Evolutionary conservation across 169 alveolate genomes (phyloP), one percentile per base, ranked within the genome.

Genomic region (Amoebophrya sp.): DNA sequence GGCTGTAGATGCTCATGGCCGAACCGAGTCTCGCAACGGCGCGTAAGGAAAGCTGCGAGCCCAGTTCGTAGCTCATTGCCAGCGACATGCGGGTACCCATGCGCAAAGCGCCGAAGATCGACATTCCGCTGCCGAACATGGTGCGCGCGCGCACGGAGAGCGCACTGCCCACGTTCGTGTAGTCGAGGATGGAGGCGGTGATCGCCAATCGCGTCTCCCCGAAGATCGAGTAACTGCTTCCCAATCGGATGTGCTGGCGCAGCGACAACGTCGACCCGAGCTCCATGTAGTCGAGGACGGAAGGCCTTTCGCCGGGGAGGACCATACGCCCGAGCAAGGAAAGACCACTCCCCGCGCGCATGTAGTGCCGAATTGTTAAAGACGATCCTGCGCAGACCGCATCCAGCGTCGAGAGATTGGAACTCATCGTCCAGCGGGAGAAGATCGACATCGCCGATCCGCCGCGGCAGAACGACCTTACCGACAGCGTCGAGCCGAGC

Each of bases 61-160:
- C 90, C 5, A 88, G 58, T 18, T 20, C 67, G 40, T 88, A 38
- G 48, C 58, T 23, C 67, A 39, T 42, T 0, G 45, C 58, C 40
- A 88, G 43, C 39, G 90, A 88, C 48, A 88, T 88, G 39, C 67
- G 16, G 38, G 90, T 39, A 1, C 90, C 90, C 67, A 88, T 39
- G 48, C 90, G 48, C 10, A 40, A 0, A n/a, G 40, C n/a, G 45
- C 67, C 41, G 90, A 88, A 39, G 48, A 39, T 42, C 1, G 69
- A 40, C 0, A 88, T 18, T 0, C 90, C 45, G 58, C 90, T 88
- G 4, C 90, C 90, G 34, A 88, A 58, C 39, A 40, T 40, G n/a
- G 45, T 5, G 0, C 41, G 29, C 34, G 90, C 16, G 1, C 90
- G 48, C 39, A 88, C 90, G 16, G 90, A 88, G 18, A 88, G 1